phyloP scores from a whole-genome alignment of 2,329 filamentous ascomycete species.

The Fusarium chlamydosporum region DNA sequence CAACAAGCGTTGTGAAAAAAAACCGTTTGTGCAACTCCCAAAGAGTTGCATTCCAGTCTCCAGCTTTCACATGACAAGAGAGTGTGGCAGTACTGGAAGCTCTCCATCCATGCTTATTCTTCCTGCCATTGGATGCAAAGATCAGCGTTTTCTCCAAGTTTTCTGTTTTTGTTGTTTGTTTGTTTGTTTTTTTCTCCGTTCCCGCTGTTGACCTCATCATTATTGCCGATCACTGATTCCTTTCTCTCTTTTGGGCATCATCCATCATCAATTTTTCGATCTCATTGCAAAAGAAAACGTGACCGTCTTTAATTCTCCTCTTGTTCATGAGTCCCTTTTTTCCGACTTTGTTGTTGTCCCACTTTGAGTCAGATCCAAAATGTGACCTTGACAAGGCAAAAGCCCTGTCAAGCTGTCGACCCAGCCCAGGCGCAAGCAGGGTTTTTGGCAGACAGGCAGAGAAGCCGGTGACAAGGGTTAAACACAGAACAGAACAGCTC shows the following conservation, averaged over 20 bases:
- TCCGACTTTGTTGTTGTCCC: slow-evolving; percentile 26
- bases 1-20: slow-evolving; percentile 9
- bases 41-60: slow-evolving; percentile 8
- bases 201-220: slow-evolving; percentile 32
- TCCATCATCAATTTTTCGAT: not conserved
- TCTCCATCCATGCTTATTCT: not conserved
- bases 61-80: slow-evolving; percentile 35
- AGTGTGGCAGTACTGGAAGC: not conserved
- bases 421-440: slow-evolving; percentile 21
- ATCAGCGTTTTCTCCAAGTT: slow-evolving; percentile 24
- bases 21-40: slow-evolving; percentile 24
- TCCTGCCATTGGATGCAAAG: slow-evolving; percentile 42
- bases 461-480: slow-evolving; percentile 33
- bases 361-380: slow-evolving; percentile 17
- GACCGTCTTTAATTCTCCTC: not conserved
- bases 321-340: slow-evolving; percentile 11
- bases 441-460: slow-evolving; percentile 26
- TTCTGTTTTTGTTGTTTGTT: slow-evolving; percentile 3
- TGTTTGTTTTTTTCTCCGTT: slow-evolving; percentile 11
- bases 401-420: not conserved
- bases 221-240: slow-evolving; percentile 11
- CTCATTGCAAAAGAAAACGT: not conserved
- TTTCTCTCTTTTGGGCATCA: not conserved
- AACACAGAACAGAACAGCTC: not conserved
- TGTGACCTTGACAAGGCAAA: not conserved